phyloP scores from a whole-genome alignment of 768 basidiomycete species.

The Strobilomyces echinocephalus region DNA sequence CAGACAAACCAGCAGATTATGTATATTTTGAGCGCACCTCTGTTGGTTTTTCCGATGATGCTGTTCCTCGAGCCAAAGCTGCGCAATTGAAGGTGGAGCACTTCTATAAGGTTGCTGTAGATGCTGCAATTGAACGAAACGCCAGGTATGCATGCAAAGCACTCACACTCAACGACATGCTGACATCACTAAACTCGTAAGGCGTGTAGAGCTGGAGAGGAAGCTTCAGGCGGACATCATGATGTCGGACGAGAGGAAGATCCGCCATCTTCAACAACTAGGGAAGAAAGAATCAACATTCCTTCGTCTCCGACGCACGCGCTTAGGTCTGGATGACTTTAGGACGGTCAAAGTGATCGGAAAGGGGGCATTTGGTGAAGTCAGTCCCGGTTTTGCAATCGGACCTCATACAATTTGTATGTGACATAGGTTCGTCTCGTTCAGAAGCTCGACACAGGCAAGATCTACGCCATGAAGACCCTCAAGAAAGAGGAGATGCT shows the following conservation, averaged over 20 bases:
- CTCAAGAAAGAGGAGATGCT: slow-evolving; percentile 98
- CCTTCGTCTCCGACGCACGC: slow-evolving; percentile 82
- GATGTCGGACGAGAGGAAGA: slow-evolving; percentile 81
- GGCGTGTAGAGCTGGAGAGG: slow-evolving; percentile 85
- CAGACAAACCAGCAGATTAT: slow-evolving; percentile 58
- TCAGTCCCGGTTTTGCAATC: slow-evolving; percentile 30
- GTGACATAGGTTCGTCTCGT: slow-evolving; percentile 71
- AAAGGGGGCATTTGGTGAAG: slow-evolving; percentile 98
- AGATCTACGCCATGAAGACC: slow-evolving; percentile 99
- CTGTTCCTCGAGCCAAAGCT: slow-evolving; percentile 77
- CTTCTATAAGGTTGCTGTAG: slow-evolving; percentile 95
- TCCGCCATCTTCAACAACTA: slow-evolving; percentile 73
- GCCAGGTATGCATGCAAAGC: slow-evolving; percentile 52
- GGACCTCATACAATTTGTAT: background rate
- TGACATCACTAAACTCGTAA: slow-evolving; percentile 27
- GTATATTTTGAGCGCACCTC: slow-evolving; percentile 89
- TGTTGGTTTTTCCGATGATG: slow-evolving; percentile 71
- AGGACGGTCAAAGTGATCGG: slow-evolving; percentile 98
- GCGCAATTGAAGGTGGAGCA: slow-evolving; percentile 96
- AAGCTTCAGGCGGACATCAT: slow-evolving; percentile 64
- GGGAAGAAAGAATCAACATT: slow-evolving; percentile 88
- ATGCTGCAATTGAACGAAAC: slow-evolving; percentile 91
- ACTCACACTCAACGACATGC: background rate
- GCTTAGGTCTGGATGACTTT: slow-evolving; percentile 88
- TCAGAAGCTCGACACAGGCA: slow-evolving; percentile 94